Percentiles rank a stretch among this genome's conserved stretches.
These are phyloP conservation scores for Plasmodium falciparum DNA, from an alignment of 169 alveolate species.

Conservation along the genomic window DNA sequence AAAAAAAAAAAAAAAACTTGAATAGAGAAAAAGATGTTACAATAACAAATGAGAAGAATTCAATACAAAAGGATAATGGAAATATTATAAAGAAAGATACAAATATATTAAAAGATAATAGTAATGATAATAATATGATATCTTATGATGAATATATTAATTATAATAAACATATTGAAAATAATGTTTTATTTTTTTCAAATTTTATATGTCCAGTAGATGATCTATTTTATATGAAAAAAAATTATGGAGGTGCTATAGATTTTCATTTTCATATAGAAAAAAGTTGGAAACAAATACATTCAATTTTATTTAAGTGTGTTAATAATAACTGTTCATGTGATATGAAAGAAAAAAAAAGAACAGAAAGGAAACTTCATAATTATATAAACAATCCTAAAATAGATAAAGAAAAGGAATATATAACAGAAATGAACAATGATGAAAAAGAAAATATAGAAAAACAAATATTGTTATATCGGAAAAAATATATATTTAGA, in stretches of 20 bases:
- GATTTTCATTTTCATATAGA: slow-evolving; percentile 58
- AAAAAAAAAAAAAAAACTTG: not conserved
- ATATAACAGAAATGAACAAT: not conserved
- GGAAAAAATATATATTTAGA: no score
- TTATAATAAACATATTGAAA: not conserved
- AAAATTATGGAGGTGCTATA: slow-evolving; percentile 21
- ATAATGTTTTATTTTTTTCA: slow-evolving; percentile 53
- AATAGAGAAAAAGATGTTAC: not conserved
- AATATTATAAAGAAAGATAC: not conserved
- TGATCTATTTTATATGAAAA: slow-evolving; percentile 4
- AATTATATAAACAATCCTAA: not conserved
- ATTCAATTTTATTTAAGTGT: not conserved
- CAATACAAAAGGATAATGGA: not conserved
- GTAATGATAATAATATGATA: no score
- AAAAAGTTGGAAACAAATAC: slow-evolving; percentile 18
- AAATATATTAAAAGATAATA: no score
- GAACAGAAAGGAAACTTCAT: no score
- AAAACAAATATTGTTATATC: no score
- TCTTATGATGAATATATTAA: not conserved
- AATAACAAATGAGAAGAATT: not conserved
- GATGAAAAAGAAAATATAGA: not conserved
- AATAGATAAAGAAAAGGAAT: not conserved
- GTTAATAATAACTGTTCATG: slow-evolving; percentile 5
- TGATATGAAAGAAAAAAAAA: not conserved
- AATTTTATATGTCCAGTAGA: slow-evolving; percentile 46